Evolutionary conservation across 148 eudicot genomes (phyloP).

Genomic region (Hydrangea macrophylla): DNA sequence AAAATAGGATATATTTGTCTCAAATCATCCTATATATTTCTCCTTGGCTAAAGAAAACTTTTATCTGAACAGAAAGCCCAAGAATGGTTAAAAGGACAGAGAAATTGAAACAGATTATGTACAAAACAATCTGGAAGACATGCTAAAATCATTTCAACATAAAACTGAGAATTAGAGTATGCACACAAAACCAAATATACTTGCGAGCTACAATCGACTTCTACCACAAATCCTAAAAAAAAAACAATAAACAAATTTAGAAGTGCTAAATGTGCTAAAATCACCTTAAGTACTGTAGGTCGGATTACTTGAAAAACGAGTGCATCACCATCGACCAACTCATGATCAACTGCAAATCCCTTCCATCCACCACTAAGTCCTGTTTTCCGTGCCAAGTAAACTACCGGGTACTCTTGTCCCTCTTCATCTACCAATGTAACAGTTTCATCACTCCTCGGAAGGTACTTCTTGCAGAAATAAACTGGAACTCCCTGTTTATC

Average conservation of each 20-base stretch:
- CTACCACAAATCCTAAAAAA: neutral
- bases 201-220: neutral
- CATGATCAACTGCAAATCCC: conserved; percentile 67
- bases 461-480: conserved; percentile 47
- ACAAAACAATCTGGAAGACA: neutral
- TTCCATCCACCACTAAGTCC: conserved; percentile 98
- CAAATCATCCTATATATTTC: too few relatives aligned
- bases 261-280: neutral
- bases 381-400: conserved; percentile 61
- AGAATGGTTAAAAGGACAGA: too few relatives aligned
- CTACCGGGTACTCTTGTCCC: conserved; percentile 57
- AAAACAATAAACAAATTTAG: neutral
- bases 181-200: too few relatives aligned
- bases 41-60: too few relatives aligned
- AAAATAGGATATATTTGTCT: neutral
- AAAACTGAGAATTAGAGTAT: too few relatives aligned
- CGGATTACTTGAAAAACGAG: conserved; percentile 63
- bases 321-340: conserved; percentile 81
- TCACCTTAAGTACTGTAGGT: conserved; percentile 59
- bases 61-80: too few relatives aligned
- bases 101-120: neutral
- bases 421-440: conserved; percentile 69
- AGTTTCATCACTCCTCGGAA: conserved; percentile 58
- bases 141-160: too few relatives aligned
- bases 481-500: conserved; percentile 43